Conservation (phyloP, 306 rosid species). For the Glycine latifolia region DNA sequence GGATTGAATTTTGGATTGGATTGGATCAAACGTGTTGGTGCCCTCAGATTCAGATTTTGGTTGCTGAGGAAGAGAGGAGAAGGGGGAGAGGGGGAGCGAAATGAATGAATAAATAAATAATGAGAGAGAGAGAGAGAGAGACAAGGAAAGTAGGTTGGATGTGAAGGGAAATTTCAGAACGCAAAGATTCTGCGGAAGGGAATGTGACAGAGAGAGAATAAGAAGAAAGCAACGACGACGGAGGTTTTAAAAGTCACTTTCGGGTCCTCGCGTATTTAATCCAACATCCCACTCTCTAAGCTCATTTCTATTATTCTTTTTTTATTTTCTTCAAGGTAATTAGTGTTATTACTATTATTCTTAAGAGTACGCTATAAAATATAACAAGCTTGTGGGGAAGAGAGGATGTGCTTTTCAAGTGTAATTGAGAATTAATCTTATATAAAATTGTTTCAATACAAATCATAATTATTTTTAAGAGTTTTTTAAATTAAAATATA, state of each 20-base stretch:
- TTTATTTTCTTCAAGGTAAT: too few species aligned
- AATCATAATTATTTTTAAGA: too few species aligned
- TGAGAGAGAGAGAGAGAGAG: neutral
- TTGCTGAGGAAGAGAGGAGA: constrained; percentile 8
- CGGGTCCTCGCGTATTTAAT: constrained; percentile 82
- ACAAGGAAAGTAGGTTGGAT: constrained; percentile 42
- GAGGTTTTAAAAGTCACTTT: constrained; percentile 53
- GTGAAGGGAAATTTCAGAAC: constrained; percentile 47
- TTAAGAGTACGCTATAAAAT: too few species aligned
- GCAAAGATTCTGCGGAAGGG: constrained; percentile 62
- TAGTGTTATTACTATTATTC: too few species aligned
- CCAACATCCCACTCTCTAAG: constrained; percentile 20
- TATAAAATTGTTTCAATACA: too few species aligned
- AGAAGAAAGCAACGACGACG: constrained; percentile 50
- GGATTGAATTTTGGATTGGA: too few species aligned
- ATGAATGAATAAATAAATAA: neutral
- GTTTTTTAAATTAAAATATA: too few species aligned
- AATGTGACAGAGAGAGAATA: neutral
- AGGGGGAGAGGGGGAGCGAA: constrained; percentile 1
- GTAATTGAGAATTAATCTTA: too few species aligned
- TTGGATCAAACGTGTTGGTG: constrained; percentile 33
- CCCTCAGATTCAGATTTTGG: constrained; percentile 26
- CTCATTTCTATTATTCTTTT: too few species aligned
- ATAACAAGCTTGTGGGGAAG: too few species aligned
- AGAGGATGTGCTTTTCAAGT: too few species aligned